phyloP scores from a whole-genome alignment of 345 rosid species.

The Luvunga scandens region DNA sequence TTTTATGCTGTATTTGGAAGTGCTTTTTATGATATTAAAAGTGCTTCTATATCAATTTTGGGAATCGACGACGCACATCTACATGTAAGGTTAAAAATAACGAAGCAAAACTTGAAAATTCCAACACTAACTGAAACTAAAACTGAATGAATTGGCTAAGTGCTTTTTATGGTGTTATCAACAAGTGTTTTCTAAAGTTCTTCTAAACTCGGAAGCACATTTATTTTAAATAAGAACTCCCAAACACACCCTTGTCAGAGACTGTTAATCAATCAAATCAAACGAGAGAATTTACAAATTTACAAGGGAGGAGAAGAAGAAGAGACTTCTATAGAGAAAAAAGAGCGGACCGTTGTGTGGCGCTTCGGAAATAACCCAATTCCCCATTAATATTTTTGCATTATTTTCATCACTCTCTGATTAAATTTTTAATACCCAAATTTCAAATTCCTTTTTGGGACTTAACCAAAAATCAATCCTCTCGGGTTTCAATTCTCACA shows the following conservation, averaged over 20 bases:
- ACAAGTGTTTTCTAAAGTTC: too few species aligned
- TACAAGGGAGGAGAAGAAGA: neutral
- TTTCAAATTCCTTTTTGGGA: neutral
- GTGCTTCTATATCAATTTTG: too few species aligned
- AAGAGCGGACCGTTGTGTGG: conserved; percentile 2
- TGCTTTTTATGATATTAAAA: too few species aligned
- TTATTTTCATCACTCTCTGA: neutral
- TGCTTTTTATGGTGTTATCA: too few species aligned
- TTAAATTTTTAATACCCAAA: neutral
- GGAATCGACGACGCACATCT: too few species aligned
- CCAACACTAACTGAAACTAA: too few species aligned
- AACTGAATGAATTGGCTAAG: too few species aligned
- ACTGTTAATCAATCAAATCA: neutral
- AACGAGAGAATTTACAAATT: neutral
- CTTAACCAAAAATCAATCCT: neutral
- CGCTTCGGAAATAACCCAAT: neutral
- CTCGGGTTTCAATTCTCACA: neutral
- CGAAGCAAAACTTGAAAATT: too few species aligned
- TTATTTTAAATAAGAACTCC: neutral
- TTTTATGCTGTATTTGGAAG: too few species aligned
- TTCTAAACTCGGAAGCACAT: neutral
- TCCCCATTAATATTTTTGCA: neutral
- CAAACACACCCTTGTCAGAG: neutral
- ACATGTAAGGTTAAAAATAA: too few species aligned
- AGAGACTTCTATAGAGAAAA: neutral